These are phyloP conservation scores for Lachnellula occidentalis DNA, from an alignment of 2,329 filamentous ascomycete species.

Conservation along the genomic window DNA sequence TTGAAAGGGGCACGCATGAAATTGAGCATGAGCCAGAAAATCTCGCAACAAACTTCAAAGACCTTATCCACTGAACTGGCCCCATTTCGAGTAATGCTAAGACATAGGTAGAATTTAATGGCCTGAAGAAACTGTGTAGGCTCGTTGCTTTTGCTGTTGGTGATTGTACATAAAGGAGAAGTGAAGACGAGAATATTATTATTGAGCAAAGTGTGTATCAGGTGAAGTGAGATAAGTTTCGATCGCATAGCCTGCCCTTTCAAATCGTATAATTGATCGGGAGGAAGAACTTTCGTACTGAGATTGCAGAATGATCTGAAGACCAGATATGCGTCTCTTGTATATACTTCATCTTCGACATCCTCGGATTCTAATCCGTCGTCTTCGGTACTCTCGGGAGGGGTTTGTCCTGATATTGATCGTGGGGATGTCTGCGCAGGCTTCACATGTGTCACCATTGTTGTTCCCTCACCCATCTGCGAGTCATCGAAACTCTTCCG, in stretches of 20 bases:
- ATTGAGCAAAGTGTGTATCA: conserved; percentile 91
- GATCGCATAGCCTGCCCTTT: conserved; percentile 96
- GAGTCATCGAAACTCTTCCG: conserved; percentile 63
- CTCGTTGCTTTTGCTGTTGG: conserved; percentile 81
- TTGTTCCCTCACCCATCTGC: conserved; percentile 59
- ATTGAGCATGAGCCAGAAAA: conserved; percentile 97
- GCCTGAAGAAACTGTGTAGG: conserved; percentile 89
- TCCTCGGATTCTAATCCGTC: conserved; percentile 57
- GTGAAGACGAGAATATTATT: conserved; percentile 90
- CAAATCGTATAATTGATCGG: conserved; percentile 88
- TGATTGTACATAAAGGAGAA: conserved; percentile 87
- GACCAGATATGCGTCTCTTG: conserved; percentile 93
- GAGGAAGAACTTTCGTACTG: conserved; percentile 82
- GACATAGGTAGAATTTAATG: conserved; percentile 92
- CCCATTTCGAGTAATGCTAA: conserved; percentile 91
- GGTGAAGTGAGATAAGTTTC: conserved; percentile 89
- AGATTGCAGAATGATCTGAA: conserved; percentile 97
- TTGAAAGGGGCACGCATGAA: conserved; percentile 92
- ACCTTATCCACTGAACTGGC: conserved; percentile 87
- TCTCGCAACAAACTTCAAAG: conserved; percentile 93
- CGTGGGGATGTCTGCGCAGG: conserved; percentile 35
- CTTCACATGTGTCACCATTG: conserved; percentile 60
- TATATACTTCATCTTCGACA: conserved; percentile 88
- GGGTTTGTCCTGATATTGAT: conserved; percentile 50
- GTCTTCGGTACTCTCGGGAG: conserved; percentile 47